phyloP scores from a whole-genome alignment of 1,284 basidiomycete genomes.

The Microbotryum silenes-acaulis region DNA sequence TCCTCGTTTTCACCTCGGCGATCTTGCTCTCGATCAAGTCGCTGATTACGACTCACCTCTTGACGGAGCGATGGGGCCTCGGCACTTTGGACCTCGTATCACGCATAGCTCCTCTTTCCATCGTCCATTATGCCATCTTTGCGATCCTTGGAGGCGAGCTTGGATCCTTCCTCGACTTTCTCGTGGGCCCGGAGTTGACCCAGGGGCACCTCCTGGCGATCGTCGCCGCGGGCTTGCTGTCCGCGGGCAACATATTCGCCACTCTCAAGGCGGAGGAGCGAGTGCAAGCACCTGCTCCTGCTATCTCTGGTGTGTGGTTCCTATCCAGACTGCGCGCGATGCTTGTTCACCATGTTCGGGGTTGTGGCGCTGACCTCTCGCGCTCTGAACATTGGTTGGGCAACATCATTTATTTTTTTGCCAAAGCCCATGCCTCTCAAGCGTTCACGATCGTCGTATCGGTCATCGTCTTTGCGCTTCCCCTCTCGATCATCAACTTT shows the following conservation, averaged over 20 bases:
- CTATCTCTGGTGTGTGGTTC: conserved; percentile 17
- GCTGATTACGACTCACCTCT: conserved; percentile 23
- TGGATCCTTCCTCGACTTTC: conserved; percentile 6
- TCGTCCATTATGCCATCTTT: conserved; percentile 24
- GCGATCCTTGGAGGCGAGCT: conserved; percentile 25
- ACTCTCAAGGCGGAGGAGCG: conserved; percentile 19
- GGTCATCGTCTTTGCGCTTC: conserved; percentile 20
- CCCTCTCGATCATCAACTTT: conserved; percentile 20
- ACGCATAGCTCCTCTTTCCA: conserved; percentile 9
- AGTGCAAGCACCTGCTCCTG: conserved; percentile 17
- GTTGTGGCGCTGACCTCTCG: no score
- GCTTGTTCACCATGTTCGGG: no score
- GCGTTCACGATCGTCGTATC: conserved; percentile 26
- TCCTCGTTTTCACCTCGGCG: conserved; percentile 18
- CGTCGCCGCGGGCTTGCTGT: conserved; percentile 20
- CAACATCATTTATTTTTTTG: no score
- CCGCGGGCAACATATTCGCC: conserved; percentile 15
- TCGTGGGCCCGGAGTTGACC: conserved; percentile 13
- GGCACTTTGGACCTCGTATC: conserved; percentile 25
- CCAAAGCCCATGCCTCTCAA: conserved; percentile 24
- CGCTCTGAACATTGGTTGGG: neutral
- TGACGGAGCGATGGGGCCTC: conserved; percentile 15
- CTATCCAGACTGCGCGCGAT: neutral
- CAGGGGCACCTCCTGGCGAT: conserved; percentile 16
- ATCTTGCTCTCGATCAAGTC: conserved; percentile 24